phyloP scores from a whole-genome alignment of 495 filamentous ascomycete species.

The Lichenothelia convexa region DNA sequence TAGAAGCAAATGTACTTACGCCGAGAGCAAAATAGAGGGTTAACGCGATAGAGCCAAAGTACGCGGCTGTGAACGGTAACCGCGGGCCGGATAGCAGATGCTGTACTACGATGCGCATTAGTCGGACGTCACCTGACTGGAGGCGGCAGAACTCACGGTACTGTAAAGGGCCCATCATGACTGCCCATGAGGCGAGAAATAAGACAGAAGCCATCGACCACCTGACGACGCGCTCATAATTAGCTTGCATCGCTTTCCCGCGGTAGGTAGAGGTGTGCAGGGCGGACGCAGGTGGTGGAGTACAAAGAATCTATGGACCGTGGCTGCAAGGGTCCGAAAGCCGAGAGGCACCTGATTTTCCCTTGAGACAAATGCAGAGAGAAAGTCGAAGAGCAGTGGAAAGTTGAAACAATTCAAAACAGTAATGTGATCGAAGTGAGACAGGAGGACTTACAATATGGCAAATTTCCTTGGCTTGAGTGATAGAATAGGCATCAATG shows the following conservation, averaged over 20 bases:
- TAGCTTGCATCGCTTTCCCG: neutral
- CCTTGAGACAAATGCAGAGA: no score
- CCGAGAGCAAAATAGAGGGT: constrained; percentile 84
- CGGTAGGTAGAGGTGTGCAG: no score
- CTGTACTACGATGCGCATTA: constrained; percentile 23
- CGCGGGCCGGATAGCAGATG: constrained; percentile 74
- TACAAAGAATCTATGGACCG: no score
- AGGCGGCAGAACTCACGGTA: constrained; percentile 31
- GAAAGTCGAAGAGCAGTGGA: no score
- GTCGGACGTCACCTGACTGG: neutral
- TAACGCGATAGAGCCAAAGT: constrained; percentile 84
- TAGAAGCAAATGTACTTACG: constrained; percentile 37
- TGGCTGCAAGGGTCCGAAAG: no score
- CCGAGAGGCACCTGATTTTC: no score
- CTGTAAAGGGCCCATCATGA: constrained; percentile 70
- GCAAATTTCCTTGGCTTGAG: constrained; percentile 83
- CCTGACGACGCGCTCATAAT: constrained; percentile 27
- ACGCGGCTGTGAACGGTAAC: constrained; percentile 86
- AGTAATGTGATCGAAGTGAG: no score
- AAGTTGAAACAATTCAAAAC: no score
- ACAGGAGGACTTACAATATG: constrained; percentile 92
- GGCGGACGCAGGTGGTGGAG: no score
- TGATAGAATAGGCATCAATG: constrained; percentile 56
- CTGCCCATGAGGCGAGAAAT: constrained; percentile 85
- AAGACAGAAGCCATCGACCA: constrained; percentile 87